Percentiles rank a stretch among this genome's conserved stretches.
Evolutionary conservation across 768 basidiomycete species (phyloP).

Genomic region (Amanita subjunquillea): DNA sequence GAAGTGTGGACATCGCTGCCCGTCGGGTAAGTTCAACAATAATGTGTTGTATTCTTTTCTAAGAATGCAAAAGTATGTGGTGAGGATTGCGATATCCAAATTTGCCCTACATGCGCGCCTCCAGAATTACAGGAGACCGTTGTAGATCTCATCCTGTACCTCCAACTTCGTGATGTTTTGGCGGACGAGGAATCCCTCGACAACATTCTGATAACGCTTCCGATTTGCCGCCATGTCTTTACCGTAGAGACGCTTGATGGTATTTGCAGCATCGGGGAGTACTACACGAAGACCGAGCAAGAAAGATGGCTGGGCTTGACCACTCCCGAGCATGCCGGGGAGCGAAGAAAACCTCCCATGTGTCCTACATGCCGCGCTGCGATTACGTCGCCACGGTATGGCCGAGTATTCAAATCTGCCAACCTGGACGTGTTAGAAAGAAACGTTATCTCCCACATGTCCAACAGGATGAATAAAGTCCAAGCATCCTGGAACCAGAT

Average conservation of each 20-base stretch:
- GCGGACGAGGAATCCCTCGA: conserved; percentile 27
- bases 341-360: conserved; percentile 29
- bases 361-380: conserved; percentile 56
- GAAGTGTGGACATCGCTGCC: conserved; percentile 53
- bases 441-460: conserved; percentile 47
- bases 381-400: conserved; percentile 51
- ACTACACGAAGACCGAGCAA: conserved; percentile 30
- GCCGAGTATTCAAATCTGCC: conserved; percentile 50
- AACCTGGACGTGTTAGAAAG: conserved; percentile 56
- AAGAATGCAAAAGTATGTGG: conserved; percentile 43
- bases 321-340: conserved; percentile 25
- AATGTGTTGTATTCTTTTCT: neutral
- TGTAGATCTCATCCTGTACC: conserved; percentile 51
- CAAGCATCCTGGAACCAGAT: conserved; percentile 11
- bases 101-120: conserved; percentile 42
- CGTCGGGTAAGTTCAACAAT: conserved; percentile 38
- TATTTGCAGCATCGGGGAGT: conserved; percentile 36
- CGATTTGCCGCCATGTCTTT: conserved; percentile 52
- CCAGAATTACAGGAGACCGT: conserved; percentile 25
- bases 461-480: conserved; percentile 23
- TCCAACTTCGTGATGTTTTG: conserved; percentile 38
- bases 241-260: conserved; percentile 68
- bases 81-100: conserved; percentile 46
- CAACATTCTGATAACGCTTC: conserved; percentile 50
- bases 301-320: conserved; percentile 34